Evolutionary conservation across 495 filamentous ascomycete species (phyloP), one percentile per base, ranked within the genome.

Genomic region (Aspergillus avenaceus): DNA sequence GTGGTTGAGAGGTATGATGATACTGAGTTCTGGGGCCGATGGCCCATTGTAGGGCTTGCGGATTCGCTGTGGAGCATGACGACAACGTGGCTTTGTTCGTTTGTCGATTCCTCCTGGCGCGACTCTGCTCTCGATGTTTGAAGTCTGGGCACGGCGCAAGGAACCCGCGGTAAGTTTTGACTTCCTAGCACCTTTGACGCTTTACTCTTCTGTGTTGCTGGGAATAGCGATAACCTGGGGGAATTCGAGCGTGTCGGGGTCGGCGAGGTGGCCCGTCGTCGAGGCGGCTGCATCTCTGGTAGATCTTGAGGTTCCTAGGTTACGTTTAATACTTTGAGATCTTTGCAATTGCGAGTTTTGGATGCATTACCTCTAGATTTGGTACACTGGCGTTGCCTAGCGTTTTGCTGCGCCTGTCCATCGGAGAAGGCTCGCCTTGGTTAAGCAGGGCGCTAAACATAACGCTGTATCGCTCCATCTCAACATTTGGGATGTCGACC

Each of bases 391-490:
- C 70, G 52, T 78, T 83, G 51, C 86, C 79, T 45, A 88, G 61
- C 0, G 83, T 86, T 28, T 80, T 86, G 60, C 88, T 85, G 32
- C 87, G 76, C 58, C 86, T 76, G 58, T 81, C 77, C 42, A 89
- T 70, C 23, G 88, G 70, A 12, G 66, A 63, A 46, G 74, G 64
- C 59, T 72, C 58, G 31, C 58, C 60, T 36, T 73, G 73, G 45
- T 77, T 62, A 42, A 96, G 73, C 8, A 96, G 77, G 36, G 79
- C 83, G 40, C 85, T 80, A 66, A 97, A 97, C 92, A 97, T 97
- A 43, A 97, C 81, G 50, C 89, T 95, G 54, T 96, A 97, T 19
- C 92, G 76, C 61, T 96, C 92, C 75, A 97, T 75, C 44, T 89
- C 74, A 32, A 88, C 76, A 27, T 78, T 74, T 0, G 92, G 92